Evolutionary conservation across 2,329 filamentous ascomycete species (phyloP).

Genomic region (Calonectria pteridis): DNA sequence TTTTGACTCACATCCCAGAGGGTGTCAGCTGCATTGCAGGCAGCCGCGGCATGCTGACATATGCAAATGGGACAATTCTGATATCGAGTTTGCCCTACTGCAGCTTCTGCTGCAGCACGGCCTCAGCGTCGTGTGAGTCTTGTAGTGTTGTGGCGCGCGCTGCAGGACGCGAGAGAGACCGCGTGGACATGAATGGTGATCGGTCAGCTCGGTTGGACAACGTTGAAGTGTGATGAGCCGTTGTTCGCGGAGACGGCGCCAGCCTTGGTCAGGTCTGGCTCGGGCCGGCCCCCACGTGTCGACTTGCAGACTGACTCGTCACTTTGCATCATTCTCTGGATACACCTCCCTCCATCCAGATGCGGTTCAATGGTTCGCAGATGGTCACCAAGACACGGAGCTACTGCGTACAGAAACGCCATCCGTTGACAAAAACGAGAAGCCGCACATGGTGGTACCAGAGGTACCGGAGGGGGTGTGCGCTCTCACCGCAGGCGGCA

Average conservation of each 20-base stretch:
- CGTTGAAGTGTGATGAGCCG: not conserved
- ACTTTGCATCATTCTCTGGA: conserved; percentile 30
- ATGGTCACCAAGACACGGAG: conserved; percentile 5
- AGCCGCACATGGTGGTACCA: not conserved
- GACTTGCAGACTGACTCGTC: conserved; percentile 43
- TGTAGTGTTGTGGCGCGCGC: conserved; percentile 19
- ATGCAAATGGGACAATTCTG: conserved; percentile 27
- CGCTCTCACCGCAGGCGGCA: not conserved
- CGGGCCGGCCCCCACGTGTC: conserved; percentile 47
- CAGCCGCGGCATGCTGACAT: conserved; percentile 37
- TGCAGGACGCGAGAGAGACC: conserved; percentile 31
- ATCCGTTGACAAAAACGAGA: not conserved
- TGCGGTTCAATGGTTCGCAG: conserved; percentile 28
- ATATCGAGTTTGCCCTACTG: conserved; percentile 16
- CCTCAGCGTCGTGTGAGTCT: conserved; percentile 13
- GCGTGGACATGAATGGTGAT: conserved; percentile 26
- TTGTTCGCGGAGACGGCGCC: conserved; percentile 20
- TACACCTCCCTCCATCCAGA: conserved; percentile 26
- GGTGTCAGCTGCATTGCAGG: conserved; percentile 38
- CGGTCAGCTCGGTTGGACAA: conserved; percentile 22
- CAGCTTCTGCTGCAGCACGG: conserved; percentile 17
- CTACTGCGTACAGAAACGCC: conserved; percentile 4
- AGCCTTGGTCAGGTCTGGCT: conserved; percentile 35
- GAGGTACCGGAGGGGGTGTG: conserved; percentile 12
- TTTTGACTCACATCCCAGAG: conserved; percentile 16